A percentile compares a stretch with the other conserved stretches of the same genome.
Conservation (phyloP, 2,329 filamentous ascomycete species). For the Curvularia lunata region DNA sequence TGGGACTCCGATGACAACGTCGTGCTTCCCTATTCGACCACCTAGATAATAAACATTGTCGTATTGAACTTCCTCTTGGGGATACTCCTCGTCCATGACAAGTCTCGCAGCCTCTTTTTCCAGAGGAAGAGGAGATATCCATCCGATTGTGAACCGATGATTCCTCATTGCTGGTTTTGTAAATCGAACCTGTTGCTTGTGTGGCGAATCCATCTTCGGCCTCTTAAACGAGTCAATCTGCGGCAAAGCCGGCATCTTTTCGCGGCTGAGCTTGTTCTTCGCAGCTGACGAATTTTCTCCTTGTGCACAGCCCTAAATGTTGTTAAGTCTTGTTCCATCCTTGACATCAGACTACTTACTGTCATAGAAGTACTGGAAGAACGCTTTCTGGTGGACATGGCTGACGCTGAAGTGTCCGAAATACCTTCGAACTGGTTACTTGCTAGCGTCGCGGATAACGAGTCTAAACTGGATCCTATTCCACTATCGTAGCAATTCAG, state of each 20-base stretch:
- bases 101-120: conserved; percentile 40
- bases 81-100: conserved; percentile 39
- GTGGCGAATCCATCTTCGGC: background rate
- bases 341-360: background rate
- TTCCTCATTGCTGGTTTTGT: background rate
- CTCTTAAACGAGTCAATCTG: background rate
- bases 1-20: conserved; percentile 19
- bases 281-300: background rate
- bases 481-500: background rate
- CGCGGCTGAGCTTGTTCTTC: background rate
- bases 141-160: conserved; percentile 39
- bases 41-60: conserved; percentile 12
- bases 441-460: background rate
- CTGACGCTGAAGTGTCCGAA: background rate
- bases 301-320: background rate
- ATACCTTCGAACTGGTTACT: background rate
- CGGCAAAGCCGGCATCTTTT: background rate
- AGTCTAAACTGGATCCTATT: background rate
- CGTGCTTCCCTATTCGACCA: conserved; percentile 18
- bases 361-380: background rate
- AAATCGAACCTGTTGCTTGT: background rate
- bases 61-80: conserved; percentile 11
- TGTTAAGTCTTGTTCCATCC: background rate
- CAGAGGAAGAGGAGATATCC: conserved; percentile 42
- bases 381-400: background rate